phyloP scores from a whole-genome alignment of 169 alveolate species.

The Babesia divergens region DNA sequence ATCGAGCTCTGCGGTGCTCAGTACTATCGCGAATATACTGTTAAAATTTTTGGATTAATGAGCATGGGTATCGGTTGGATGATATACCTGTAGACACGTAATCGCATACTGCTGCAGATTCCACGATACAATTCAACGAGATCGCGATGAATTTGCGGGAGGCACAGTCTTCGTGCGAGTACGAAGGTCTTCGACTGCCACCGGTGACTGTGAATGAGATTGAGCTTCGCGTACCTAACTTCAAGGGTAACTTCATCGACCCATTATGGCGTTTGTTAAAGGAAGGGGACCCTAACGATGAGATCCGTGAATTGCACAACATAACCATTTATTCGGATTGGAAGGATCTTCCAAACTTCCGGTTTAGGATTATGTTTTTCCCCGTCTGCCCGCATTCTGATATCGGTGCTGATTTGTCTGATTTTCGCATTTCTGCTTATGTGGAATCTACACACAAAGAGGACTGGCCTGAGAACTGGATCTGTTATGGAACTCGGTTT shows the following conservation, averaged over 20 bases:
- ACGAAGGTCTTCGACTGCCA: constrained; percentile 17
- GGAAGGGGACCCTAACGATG: constrained; percentile 35
- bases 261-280: constrained; percentile 7
- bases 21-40: not conserved
- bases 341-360: constrained; percentile 61
- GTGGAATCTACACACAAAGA: constrained; percentile 75
- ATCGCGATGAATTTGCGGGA: not conserved
- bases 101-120: not conserved
- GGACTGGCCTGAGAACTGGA: constrained; percentile 85
- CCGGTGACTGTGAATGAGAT: constrained; percentile 47
- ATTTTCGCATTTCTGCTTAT: constrained; percentile 61
- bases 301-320: constrained; percentile 17
- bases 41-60: not conserved
- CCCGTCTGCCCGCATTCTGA: constrained; percentile 62
- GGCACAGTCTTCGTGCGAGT: constrained; percentile 16
- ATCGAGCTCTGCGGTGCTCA: not conserved
- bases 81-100: not conserved
- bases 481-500: constrained; percentile 77
- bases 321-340: constrained; percentile 55
- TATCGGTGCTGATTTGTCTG: constrained; percentile 7
- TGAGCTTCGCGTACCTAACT: constrained; percentile 38
- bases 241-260: constrained; percentile 26
- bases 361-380: constrained; percentile 61
- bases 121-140: not conserved
- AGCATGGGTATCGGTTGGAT: not conserved